Base-by-base conservation (phyloP, 371 early-diverging fungal species). In the Actinomucor elegans region DNA sequence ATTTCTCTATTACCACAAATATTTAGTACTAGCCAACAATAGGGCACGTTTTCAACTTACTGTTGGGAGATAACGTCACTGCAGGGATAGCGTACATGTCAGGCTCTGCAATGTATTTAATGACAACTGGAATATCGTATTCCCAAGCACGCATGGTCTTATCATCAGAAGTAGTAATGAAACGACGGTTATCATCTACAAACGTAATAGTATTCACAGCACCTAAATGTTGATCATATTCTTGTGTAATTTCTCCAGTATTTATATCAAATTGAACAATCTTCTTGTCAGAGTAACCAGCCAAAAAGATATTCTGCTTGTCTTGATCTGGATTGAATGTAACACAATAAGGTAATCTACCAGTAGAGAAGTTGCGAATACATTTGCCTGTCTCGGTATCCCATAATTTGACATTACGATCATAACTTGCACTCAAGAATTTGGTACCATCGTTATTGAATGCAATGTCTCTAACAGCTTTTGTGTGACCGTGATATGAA, bases 111-210 rank as follows among this genome's bases (percentile, higher is more conserved):
- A 96, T 86, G 57, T 94, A 92, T 75, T 96, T 95, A 79, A 99
- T 94, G 33, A 94, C 94, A 8, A 97, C 94, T 3, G 98, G 98
- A 53, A 97, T 96, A 61, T 91, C 97, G 62, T 81, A 94, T 77
- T 99, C 99, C 98, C 98, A 99, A 28, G 90, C 95, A 47, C 98
- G 83, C 69, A 99, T 70, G 5, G 94, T 92, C 71, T 97, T 97
- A 79, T 99, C 99, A 68, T 97, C 97, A 11, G 91, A 90, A 1
- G 97, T 95, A 5, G 94, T 91, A 34, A 99, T 89, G 64, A 97
- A 99, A 43, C 95, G 84, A 52, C 95, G 76, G 67, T 92, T 92
- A 3, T 94, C 91, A 58, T 97, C 96, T 6, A 97, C 88, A 82
- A 97, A 97, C 0, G 96, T 96, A 48, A 99, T 91, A 26, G 94